phyloP scores from a whole-genome alignment of 192 early-diverging fungal genomes.

The Coemansia sp. region DNA sequence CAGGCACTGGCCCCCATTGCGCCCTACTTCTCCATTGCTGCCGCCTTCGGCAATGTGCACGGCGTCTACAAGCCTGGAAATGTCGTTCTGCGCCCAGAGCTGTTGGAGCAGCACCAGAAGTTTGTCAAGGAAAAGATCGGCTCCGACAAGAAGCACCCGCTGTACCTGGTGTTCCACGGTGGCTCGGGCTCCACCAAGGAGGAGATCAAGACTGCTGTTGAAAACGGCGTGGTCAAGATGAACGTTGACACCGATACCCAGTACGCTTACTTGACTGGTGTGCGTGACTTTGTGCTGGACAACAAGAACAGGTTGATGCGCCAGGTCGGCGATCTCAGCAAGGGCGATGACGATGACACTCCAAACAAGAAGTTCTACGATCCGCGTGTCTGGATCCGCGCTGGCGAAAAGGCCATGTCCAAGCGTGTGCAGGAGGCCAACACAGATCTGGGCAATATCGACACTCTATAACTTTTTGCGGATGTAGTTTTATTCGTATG shows the following conservation, averaged over 20 bases:
- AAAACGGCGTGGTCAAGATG: slow-evolving; percentile 94
- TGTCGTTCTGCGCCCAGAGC: slow-evolving; percentile 89
- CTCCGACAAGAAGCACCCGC: slow-evolving; percentile 59
- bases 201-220: slow-evolving; percentile 80
- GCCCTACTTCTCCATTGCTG: slow-evolving; percentile 92
- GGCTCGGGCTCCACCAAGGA: slow-evolving; percentile 82
- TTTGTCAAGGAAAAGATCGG: slow-evolving; percentile 71
- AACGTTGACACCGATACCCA: slow-evolving; percentile 99
- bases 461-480: slow-evolving; percentile 52
- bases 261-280: slow-evolving; percentile 90
- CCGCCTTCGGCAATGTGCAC: slow-evolving; percentile 93
- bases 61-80: slow-evolving; percentile 97
- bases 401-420: slow-evolving; percentile 85
- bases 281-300: slow-evolving; percentile 81
- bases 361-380: slow-evolving; percentile 99
- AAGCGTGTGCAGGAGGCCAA: slow-evolving; percentile 79
- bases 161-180: slow-evolving; percentile 98
- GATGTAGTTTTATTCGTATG: neutral
- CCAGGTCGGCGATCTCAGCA: slow-evolving; percentile 92
- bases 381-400: slow-evolving; percentile 89
- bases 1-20: slow-evolving; percentile 81
- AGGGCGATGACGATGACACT: slow-evolving; percentile 75
- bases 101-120: slow-evolving; percentile 87
- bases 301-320: slow-evolving; percentile 86
- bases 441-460: slow-evolving; percentile 71